A percentile compares a stretch with the other conserved stretches of the same genome.
These are phyloP conservation scores for Meira miltonrushii DNA, from an alignment of 1,284 basidiomycete genomes.

Conservation along the genomic window DNA sequence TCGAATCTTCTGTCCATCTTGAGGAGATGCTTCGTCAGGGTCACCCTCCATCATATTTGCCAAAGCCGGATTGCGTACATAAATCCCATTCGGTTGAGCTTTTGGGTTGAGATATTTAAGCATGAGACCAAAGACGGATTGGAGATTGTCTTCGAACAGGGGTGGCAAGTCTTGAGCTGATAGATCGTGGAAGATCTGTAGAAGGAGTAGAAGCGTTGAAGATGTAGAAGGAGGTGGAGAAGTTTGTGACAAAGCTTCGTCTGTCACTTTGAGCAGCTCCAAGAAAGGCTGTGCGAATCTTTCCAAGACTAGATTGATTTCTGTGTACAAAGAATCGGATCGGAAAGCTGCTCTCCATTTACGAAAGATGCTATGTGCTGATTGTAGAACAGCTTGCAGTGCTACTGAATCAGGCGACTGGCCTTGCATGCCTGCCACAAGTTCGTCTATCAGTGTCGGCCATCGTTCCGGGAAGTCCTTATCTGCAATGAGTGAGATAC, in stretches of 20 bases:
- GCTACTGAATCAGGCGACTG: slow-evolving; percentile 80
- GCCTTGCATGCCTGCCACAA: slow-evolving; percentile 55
- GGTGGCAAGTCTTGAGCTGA: slow-evolving; percentile 93
- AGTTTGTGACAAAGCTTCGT: slow-evolving; percentile 54
- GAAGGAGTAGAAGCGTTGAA: slow-evolving; percentile 59
- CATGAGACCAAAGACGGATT: slow-evolving; percentile 45
- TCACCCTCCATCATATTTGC: slow-evolving; percentile 25
- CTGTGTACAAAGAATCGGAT: slow-evolving; percentile 76
- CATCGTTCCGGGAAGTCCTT: slow-evolving; percentile 47
- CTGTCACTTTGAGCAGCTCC: slow-evolving; percentile 55
- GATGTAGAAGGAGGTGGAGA: slow-evolving; percentile 47
- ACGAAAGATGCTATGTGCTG: slow-evolving; percentile 90
- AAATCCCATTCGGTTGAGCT: slow-evolving; percentile 16
- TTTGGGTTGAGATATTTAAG: slow-evolving; percentile 24
- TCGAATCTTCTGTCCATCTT: slow-evolving; percentile 77
- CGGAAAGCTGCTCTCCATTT: slow-evolving; percentile 87
- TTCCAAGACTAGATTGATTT: slow-evolving; percentile 85
- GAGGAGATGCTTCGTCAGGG: slow-evolving; percentile 75
- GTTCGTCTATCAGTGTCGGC: slow-evolving; percentile 41
- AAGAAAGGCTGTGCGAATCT: slow-evolving; percentile 81
- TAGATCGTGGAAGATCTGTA: slow-evolving; percentile 88
- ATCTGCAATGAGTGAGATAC: slow-evolving; percentile 41
- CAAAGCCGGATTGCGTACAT: slow-evolving; percentile 40
- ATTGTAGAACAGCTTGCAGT: slow-evolving; percentile 84
- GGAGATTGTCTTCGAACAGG: slow-evolving; percentile 81